A percentile compares a stretch with the other conserved stretches of the same genome.
Evolutionary conservation across 352 stramenopile genomes (phyloP).

Genomic region (Aphanomyces euteiches): DNA sequence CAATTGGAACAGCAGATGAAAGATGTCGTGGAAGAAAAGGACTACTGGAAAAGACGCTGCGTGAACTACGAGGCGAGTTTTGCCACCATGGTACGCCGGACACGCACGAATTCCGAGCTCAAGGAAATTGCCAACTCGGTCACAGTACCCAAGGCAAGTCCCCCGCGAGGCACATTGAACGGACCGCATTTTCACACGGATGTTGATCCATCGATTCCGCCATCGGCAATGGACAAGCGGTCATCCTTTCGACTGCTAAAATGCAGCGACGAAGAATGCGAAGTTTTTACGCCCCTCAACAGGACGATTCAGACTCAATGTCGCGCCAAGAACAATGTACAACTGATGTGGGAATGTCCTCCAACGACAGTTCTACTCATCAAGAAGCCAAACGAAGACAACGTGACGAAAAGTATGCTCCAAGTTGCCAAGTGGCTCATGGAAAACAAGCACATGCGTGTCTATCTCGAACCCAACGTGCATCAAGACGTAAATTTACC

Average conservation of each 20-base stretch:
- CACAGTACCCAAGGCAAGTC: constrained; percentile 52
- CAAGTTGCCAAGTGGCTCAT: constrained; percentile 64
- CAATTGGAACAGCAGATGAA: constrained; percentile 76
- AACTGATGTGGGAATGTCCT: constrained; percentile 84
- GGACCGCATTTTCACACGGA: constrained; percentile 38
- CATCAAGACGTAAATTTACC: constrained; percentile 57
- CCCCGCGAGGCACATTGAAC: constrained; percentile 50
- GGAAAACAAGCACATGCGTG: constrained; percentile 64
- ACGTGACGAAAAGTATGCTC: constrained; percentile 67
- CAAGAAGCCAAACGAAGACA: constrained; percentile 84
- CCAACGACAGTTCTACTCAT: constrained; percentile 81
- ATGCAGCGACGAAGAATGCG: constrained; percentile 84
- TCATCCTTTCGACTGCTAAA: constrained; percentile 76
- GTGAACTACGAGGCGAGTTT: constrained; percentile 54
- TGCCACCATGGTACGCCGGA: constrained; percentile 31
- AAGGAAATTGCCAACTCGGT: constrained; percentile 77
- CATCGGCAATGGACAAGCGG: constrained; percentile 38
- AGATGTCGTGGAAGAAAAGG: constrained; percentile 75
- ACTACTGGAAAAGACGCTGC: constrained; percentile 87
- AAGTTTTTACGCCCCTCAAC: constrained; percentile 84
- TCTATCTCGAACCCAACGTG: constrained; percentile 74
- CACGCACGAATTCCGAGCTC: constrained; percentile 81
- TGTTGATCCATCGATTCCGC: constrained; percentile 33
- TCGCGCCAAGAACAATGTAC: constrained; percentile 81
- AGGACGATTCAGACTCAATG: constrained; percentile 83